Evolutionary conservation across 2,329 filamentous ascomycete species (phyloP).

Genomic region (Beauveria scarabaeidicola): DNA sequence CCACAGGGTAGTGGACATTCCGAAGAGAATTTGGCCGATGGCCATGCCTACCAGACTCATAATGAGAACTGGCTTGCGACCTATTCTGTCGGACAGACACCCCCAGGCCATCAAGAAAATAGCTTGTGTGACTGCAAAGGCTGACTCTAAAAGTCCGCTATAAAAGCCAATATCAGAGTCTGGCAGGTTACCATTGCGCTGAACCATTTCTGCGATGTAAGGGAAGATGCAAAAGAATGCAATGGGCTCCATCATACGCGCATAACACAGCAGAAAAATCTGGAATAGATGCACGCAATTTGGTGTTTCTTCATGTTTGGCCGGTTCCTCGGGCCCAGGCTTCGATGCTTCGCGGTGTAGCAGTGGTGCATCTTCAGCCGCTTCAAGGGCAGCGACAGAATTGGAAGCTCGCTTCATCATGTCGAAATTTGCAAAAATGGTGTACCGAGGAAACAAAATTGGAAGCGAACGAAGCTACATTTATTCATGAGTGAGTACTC

Average conservation of each 20-base stretch:
- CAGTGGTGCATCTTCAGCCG: not conserved
- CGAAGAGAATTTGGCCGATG: constrained; percentile 56
- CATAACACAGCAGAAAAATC: constrained; percentile 63
- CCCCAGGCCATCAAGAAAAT: constrained; percentile 71
- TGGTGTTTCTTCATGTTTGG: not conserved
- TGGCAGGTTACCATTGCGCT: constrained; percentile 51
- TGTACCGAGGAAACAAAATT: not conserved
- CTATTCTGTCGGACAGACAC: constrained; percentile 49
- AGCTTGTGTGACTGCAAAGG: constrained; percentile 71
- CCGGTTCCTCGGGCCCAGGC: not conserved
- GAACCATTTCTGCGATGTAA: constrained; percentile 71
- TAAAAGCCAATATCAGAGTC: constrained; percentile 68
- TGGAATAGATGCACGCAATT: constrained; percentile 23
- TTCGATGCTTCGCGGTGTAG: not conserved
- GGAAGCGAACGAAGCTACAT: not conserved
- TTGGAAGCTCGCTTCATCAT: not conserved
- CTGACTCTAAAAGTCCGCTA: constrained; percentile 62
- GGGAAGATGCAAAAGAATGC: constrained; percentile 77
- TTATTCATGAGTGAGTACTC: not conserved
- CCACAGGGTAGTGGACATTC: constrained; percentile 54
- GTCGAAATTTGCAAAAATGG: not conserved
- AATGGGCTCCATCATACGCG: constrained; percentile 63
- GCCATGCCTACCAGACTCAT: constrained; percentile 56
- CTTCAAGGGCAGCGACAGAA: not conserved
- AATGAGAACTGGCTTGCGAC: constrained; percentile 65